Base-by-base conservation (phyloP, 2,329 filamentous ascomycete genomes). In the Pseudogymnoascus sp. region DNA sequence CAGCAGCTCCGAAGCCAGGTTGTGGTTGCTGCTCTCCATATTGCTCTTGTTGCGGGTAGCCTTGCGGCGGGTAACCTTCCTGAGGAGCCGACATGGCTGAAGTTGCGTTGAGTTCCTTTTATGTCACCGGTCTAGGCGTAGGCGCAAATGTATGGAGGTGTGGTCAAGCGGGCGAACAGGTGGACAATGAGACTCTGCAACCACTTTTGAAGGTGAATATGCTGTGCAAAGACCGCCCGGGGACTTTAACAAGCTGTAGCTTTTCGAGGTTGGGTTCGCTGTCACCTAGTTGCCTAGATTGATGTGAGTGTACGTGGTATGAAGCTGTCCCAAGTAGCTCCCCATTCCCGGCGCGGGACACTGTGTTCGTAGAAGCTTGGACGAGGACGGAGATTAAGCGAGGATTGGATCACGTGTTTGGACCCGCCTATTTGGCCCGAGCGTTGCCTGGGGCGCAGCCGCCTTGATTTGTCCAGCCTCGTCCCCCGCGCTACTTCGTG, bases 61-160 rank as follows among this genome's bases (percentile, higher is more conserved):
- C 72, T 67, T 75, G 74, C 64, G 76, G 76, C 72, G 75, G 78
- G 69, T 79, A 81, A 64, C 75, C 77, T 68, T 77, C 77, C 71
- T 80, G 79, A 68, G 79, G 78, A 70, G 78, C 73, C 67, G 79
- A 75, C 79, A 81, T 81, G 64, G 59, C 68, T 63, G 61, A 38
- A 4, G 11, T 20, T 12, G 28, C 12, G 47, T 54, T 35, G n/a
- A 7, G 47, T 20, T 33, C n/a, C 47, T 54, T 33, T 25, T 33
- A 35, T 54, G 47, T 33, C 47, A 54, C 47, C 28, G 47, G 47
- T 54, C 47, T 54, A 54, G 47, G 16, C 28, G 47, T 54, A 16
- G 25, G 47, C 47, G 47, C 47, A 6, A 33, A 54, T 54, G 47
- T n/a, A 30, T 28, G n/a, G 22, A 25, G 39, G 22, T 43, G 41